phyloP scores from a whole-genome alignment of 805 yeast species.

The Komagataella pseudopastoris region DNA sequence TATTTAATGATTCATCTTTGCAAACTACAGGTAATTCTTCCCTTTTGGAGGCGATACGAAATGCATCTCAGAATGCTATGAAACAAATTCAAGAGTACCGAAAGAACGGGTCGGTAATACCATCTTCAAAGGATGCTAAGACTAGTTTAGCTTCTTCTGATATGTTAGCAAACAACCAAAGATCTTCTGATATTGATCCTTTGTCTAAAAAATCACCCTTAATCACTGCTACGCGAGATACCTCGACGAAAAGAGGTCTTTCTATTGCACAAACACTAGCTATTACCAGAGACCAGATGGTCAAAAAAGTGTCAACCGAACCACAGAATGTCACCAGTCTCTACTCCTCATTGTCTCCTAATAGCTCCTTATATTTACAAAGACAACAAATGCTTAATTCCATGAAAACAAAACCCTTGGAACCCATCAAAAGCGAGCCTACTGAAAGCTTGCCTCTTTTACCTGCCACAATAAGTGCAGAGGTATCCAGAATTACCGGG shows the following conservation, averaged over 20 bases:
- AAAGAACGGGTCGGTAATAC: conserved; percentile 6
- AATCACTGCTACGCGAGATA: not conserved
- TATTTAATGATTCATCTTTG: not conserved
- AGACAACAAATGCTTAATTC: not conserved
- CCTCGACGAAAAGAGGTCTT: conserved; percentile 9
- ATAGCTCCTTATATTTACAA: not conserved
- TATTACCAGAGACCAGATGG: conserved; percentile 32
- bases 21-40: not conserved
- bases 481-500: not conserved
- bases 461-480: not conserved
- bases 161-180: not conserved
- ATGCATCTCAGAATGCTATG: not conserved
- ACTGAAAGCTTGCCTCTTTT: not conserved
- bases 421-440: not conserved
- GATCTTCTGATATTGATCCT: not conserved
- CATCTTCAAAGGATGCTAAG: not conserved
- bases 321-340: not conserved
- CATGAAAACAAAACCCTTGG: not conserved
- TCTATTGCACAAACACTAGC: conserved; percentile 54
- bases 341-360: not conserved
- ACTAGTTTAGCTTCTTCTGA: conserved; percentile 1
- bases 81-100: conserved; percentile 1
- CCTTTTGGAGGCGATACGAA: not conserved
- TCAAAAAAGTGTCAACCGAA: not conserved
- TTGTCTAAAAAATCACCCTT: not conserved